Conservation (phyloP, 164 flowering plant genomes). For the Echeveria elegans region DNA sequence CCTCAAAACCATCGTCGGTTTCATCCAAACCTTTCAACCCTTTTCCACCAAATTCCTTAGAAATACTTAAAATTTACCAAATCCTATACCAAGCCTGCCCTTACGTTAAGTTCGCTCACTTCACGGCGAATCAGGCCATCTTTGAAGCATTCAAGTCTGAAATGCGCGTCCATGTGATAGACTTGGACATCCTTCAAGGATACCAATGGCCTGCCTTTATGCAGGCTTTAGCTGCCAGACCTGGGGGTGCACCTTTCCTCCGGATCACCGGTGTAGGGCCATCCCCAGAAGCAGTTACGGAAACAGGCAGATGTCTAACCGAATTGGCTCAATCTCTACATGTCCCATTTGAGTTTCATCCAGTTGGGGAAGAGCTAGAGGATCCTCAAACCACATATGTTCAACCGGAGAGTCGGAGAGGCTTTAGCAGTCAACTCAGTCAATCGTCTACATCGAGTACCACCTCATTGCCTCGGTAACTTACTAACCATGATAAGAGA, state of each 20-base stretch:
- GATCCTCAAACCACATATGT: slow-evolving; percentile 61
- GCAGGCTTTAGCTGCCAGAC: slow-evolving; percentile 67
- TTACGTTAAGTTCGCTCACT: slow-evolving; percentile 65
- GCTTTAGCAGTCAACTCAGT: slow-evolving; percentile 61
- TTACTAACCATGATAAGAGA: slow-evolving; percentile 51
- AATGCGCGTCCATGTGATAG: slow-evolving; percentile 62
- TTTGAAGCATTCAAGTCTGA: slow-evolving; percentile 67
- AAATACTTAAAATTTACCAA: slow-evolving; percentile 52
- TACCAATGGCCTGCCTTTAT: slow-evolving; percentile 81
- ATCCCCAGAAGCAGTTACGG: slow-evolving; percentile 31
- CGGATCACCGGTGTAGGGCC: slow-evolving; percentile 66
- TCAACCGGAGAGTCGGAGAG: slow-evolving; percentile 61
- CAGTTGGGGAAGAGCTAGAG: slow-evolving; percentile 50
- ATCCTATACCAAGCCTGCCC: slow-evolving; percentile 77
- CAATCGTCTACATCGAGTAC: slow-evolving; percentile 51
- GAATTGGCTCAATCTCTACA: slow-evolving; percentile 54
- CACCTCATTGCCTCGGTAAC: slow-evolving; percentile 32
- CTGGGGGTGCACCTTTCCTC: slow-evolving; percentile 55
- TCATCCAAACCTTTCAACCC: slow-evolving; percentile 26
- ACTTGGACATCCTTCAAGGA: slow-evolving; percentile 70
- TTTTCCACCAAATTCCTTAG: slow-evolving; percentile 41
- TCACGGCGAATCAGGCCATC: slow-evolving; percentile 81
- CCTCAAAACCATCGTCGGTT: slow-evolving; percentile 29
- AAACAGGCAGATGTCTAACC: slow-evolving; percentile 48
- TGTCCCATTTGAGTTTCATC: slow-evolving; percentile 64